Evolutionary conservation across 208 protist species (phyloP).

Genomic region (Trypanosoma mega): DNA sequence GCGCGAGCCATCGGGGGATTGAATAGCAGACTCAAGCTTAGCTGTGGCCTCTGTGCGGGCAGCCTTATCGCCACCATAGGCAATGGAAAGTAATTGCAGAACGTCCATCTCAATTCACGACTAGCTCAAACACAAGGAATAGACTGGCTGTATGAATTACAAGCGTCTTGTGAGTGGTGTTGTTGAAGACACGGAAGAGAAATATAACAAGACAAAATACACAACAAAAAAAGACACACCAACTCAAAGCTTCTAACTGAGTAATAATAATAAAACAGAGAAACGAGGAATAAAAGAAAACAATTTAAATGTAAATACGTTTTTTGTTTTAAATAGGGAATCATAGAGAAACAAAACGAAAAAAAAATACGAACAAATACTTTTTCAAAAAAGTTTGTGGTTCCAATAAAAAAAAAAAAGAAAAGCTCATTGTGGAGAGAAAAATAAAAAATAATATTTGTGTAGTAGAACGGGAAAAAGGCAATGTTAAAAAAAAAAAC

Average conservation of each 20-base stretch:
- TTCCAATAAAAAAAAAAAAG: too few relatives aligned
- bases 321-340: neutral
- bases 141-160: neutral
- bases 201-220: neutral
- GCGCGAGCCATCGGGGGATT: slow-evolving; percentile 37
- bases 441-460: too few relatives aligned
- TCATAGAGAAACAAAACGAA: neutral
- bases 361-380: neutral
- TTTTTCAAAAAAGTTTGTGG: too few relatives aligned
- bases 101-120: slow-evolving; percentile 40
- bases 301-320: neutral
- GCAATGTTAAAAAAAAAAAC: slow-evolving; percentile 1
- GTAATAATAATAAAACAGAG: neutral
- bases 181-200: neutral
- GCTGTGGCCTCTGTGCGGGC: slow-evolving; percentile 65
- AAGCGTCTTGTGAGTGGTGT: too few relatives aligned
- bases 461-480: too few relatives aligned
- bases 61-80: slow-evolving; percentile 76
- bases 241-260: neutral
- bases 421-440: too few relatives aligned
- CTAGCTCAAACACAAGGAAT: too few relatives aligned
- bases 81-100: slow-evolving; percentile 68
- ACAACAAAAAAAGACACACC: neutral
- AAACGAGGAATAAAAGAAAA: neutral
- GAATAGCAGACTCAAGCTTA: slow-evolving; percentile 52